Base-by-base conservation (phyloP, 352 stramenopile species). In the Plasmopara viticola region DNA sequence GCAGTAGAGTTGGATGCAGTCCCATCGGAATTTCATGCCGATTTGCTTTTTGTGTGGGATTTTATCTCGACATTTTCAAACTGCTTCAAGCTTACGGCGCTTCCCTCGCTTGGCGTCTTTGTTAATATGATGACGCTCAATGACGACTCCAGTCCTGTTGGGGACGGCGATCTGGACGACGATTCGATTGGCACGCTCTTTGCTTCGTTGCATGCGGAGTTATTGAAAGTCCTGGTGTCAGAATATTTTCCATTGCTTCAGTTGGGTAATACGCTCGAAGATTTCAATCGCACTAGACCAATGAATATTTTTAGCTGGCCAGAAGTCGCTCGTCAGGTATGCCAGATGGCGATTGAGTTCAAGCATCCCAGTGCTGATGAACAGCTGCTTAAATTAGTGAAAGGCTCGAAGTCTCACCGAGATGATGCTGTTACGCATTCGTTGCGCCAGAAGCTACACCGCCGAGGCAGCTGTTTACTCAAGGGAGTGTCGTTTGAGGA, bases 261-360 rank as follows among this genome's bases (percentile, higher is more conserved):
- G 64, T 78, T 82, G 61, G 80, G 78, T 8, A 86, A 72, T 15
- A 81, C 61, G 1, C 42, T 87, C 31, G 76, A 87, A 17, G 80
- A 90, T 29, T 89, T 90, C 37, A 70, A 84, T 50, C 69, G 74
- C 20, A 86, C 78, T 2, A 68, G 83, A 14, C 83, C 83, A 9
- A 68, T 94, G 48, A 94, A 91, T 41, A 48, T 64, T 9, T 72
- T 91, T 55, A 90, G 66, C 12, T 94, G 83, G 83, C 78, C 80
- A n/a, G 83, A 94, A 68, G 50, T 91, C 33, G 78, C 73, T 44
- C 78, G 80, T 14, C 60, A 88, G 60, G 75, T 89, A 25, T 91
- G 77, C 37, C 64, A 89, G 6, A 58, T 94, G 34, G 73, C 79
- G 9, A 77, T 90, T 14, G 83, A 94, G 39, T 64, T 78, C 25